phyloP scores from a whole-genome alignment of 2,329 filamentous ascomycete genomes.

The Trichoderma afroharzianum region DNA sequence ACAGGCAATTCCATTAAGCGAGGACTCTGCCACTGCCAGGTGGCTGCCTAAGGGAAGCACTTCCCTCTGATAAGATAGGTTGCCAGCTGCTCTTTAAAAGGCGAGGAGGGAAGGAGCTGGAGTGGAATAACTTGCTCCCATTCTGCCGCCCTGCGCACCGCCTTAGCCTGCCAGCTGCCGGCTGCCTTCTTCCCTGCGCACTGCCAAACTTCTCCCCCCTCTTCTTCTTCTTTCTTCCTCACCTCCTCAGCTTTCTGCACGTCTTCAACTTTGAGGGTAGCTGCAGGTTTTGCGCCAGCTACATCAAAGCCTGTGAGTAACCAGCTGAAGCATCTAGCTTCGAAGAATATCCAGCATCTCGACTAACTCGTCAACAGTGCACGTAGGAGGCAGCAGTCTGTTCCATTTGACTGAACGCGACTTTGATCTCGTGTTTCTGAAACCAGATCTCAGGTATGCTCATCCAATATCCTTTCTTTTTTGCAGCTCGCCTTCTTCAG shows the following conservation, averaged over 20 bases:
- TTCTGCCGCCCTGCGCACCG: slow-evolving; percentile 10
- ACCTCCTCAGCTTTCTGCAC: neutral
- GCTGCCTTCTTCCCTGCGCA: neutral
- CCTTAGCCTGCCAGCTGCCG: neutral
- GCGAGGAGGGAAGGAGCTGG: neutral
- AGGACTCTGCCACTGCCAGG: neutral
- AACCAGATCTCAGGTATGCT: neutral
- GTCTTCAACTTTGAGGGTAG: neutral
- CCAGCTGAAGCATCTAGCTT: neutral
- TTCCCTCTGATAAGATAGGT: neutral
- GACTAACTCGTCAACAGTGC: neutral
- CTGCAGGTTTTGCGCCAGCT: neutral
- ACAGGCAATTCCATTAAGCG: neutral
- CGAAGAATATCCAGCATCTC: too few relatives aligned
- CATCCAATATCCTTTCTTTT: neutral
- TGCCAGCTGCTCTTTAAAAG: neutral
- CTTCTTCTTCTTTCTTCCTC: neutral
- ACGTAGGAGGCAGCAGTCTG: neutral
- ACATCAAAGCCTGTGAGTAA: neutral
- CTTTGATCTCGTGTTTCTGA: neutral
- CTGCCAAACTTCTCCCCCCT: neutral
- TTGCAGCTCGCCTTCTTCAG: neutral
- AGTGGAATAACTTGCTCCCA: slow-evolving; percentile 13
- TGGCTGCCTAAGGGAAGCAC: neutral
- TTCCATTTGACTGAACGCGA: neutral